A percentile compares a stretch with the other conserved stretches of the same genome.
Conservation (phyloP, 768 basidiomycete species). For the Pisolithus orientalis region DNA sequence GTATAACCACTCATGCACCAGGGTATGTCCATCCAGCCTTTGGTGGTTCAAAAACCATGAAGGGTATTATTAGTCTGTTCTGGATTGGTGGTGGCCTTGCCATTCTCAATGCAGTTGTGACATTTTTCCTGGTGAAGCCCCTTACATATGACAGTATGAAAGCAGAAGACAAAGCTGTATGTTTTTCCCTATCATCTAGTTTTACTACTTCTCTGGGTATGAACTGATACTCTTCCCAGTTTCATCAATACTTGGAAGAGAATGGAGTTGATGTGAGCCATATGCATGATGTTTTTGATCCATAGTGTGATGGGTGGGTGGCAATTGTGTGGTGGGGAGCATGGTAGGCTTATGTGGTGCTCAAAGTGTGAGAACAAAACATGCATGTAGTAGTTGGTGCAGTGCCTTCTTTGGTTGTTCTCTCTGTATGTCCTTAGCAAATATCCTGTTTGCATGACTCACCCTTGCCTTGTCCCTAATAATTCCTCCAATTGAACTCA, state of each 20-base stretch:
- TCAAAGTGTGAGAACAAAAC: too few species aligned
- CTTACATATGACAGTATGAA: slow-evolving; percentile 74
- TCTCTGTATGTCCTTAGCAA: too few species aligned
- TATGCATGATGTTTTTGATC: slow-evolving; percentile 33
- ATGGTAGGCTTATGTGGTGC: too few species aligned
- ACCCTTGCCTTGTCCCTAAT: too few species aligned
- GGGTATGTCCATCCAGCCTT: slow-evolving; percentile 39
- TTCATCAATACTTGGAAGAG: slow-evolving; percentile 75
- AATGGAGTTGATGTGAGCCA: slow-evolving; percentile 72
- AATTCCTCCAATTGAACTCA: too few species aligned
- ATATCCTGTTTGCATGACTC: too few species aligned
- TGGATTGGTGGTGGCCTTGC: slow-evolving; percentile 79
- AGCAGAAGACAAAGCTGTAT: slow-evolving; percentile 61
- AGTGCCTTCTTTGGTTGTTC: too few species aligned
- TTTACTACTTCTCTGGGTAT: not conserved
- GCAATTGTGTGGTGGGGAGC: too few species aligned
- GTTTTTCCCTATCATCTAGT: slow-evolving; percentile 13
- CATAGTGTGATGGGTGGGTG: too few species aligned
- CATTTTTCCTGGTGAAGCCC: slow-evolving; percentile 68
- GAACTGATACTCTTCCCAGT: slow-evolving; percentile 33
- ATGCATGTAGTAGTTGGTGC: too few species aligned
- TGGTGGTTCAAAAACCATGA: slow-evolving; percentile 43
- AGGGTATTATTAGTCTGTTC: slow-evolving; percentile 80
- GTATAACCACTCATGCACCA: not conserved
- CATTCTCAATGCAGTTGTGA: slow-evolving; percentile 49